Evolutionary conservation across 495 filamentous ascomycete genomes (phyloP).

Genomic region (Penicillium odoratum): DNA sequence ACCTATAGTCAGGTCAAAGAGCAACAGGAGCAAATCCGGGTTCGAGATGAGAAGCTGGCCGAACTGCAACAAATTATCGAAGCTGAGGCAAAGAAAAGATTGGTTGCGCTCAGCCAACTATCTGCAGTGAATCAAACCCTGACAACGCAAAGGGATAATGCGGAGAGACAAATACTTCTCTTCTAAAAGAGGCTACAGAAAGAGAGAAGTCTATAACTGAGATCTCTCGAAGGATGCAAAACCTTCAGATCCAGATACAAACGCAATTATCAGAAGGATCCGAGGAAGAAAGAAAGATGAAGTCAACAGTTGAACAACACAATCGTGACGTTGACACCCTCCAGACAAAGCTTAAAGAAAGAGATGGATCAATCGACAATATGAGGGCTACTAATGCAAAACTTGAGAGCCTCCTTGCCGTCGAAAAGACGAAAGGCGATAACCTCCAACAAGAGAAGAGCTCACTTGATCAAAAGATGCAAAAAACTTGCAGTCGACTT

Average conservation of each 20-base stretch:
- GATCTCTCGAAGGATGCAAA: not conserved
- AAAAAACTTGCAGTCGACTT: not conserved
- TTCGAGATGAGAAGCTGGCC: not conserved
- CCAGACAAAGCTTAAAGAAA: not conserved
- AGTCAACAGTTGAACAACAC: not conserved
- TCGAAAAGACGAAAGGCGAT: not conserved
- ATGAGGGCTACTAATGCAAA: not conserved
- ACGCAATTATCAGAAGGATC: not conserved
- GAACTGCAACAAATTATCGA: not conserved
- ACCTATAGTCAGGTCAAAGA: conserved; percentile 7
- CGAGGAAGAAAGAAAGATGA: not conserved
- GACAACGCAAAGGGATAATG: not conserved
- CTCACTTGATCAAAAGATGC: not conserved
- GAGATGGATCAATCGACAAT: not conserved
- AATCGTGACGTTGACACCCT: not conserved
- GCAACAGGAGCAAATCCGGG: not conserved
- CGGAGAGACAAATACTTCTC: not conserved
- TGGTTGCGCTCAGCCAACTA: not conserved
- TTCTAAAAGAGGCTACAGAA: not conserved
- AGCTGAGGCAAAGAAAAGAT: not conserved
- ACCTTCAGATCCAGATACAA: not conserved
- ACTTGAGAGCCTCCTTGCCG: not conserved
- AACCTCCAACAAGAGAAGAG: not conserved
- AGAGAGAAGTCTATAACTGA: not conserved
- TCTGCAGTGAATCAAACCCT: not conserved